Base-by-base conservation (phyloP, 495 filamentous ascomycete species). In the Rhizodiscina lignyota region DNA sequence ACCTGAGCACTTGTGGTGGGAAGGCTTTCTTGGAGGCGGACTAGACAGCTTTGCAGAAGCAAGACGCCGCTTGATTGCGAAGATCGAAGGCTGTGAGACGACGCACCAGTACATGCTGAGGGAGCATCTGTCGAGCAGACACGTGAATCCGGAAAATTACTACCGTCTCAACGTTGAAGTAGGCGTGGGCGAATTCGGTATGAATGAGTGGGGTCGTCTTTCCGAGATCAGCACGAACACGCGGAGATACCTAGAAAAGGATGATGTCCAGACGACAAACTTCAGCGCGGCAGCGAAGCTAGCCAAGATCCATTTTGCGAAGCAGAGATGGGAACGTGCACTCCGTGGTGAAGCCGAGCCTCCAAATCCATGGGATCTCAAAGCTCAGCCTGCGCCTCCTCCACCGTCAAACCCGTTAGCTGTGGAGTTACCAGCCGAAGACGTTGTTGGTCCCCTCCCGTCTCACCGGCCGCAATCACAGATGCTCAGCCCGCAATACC, bases 101-200 rank as follows among this genome's bases (percentile, higher is more conserved):
- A 93, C 82, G 12, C 91, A 97, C 54, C 71, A 79, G 43, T 62
- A 69, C 35, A 92, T 97, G 77, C 64, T 79, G 32, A 64, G 62
- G 21, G 80, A 86, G 17, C 69, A 79, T 35, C 65, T 96, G 16
- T 62, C 70, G 10, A 78, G 79, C 52, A 72, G 82, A 20, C 71
- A 78, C 16, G 82, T 94, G 34, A 80, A 74, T 42, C 69, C 74
- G 32, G 85, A 94, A 37, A 85, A 93, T 54, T 97, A 97, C 65
- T 92, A 84, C 56, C 79, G 89, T n/a, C 65, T 94, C 18, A 97
- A 97, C 41, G 89, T 94, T 18, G 87, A 96, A 49, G 79, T 94
- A 4, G 91, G 89, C 0, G 91, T 97, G 17, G 89, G 89, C 28
- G 91, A 97, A 49, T 94, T 94, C 51, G 87, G 82, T 32, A 93